Conservation (phyloP, 163 green algal genomes). For the Chlamydomonas reinhardtii region DNA sequence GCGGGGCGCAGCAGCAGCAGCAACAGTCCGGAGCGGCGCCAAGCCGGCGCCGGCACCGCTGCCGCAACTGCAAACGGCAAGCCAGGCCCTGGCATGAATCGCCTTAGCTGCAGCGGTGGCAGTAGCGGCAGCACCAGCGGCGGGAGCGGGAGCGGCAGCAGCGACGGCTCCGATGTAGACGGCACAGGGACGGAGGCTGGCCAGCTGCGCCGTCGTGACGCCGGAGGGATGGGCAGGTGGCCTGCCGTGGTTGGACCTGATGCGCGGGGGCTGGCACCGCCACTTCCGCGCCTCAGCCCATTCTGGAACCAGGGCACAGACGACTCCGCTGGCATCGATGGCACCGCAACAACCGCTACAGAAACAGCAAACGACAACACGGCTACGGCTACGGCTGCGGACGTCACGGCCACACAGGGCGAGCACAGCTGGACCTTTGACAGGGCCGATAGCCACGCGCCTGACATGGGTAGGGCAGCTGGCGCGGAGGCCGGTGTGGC, state of each 20-base stretch:
- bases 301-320: too few relatives aligned
- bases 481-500: neutral
- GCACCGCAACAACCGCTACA: neutral
- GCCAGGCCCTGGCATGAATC: too few relatives aligned
- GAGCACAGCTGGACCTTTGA: conserved; percentile 14
- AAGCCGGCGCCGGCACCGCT: too few relatives aligned
- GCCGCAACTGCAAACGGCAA: too few relatives aligned
- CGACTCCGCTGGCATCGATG: neutral
- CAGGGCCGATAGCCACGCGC: neutral
- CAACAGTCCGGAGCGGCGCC: too few relatives aligned
- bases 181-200: neutral
- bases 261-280: too few relatives aligned
- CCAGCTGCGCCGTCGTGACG: neutral
- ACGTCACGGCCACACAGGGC: neutral
- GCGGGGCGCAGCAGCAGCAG: too few relatives aligned
- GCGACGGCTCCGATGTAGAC: neutral
- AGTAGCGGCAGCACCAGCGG: neutral
- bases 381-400: neutral
- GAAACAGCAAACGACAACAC: neutral
- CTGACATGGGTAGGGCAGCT: neutral
- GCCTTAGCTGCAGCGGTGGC: neutral
- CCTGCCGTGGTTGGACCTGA: too few relatives aligned
- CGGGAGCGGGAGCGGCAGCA: neutral
- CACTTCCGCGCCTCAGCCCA: too few relatives aligned
- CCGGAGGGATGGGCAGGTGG: too few relatives aligned